phyloP scores from a whole-genome alignment of 208 protist species.

The Leishmania lainsoni region DNA sequence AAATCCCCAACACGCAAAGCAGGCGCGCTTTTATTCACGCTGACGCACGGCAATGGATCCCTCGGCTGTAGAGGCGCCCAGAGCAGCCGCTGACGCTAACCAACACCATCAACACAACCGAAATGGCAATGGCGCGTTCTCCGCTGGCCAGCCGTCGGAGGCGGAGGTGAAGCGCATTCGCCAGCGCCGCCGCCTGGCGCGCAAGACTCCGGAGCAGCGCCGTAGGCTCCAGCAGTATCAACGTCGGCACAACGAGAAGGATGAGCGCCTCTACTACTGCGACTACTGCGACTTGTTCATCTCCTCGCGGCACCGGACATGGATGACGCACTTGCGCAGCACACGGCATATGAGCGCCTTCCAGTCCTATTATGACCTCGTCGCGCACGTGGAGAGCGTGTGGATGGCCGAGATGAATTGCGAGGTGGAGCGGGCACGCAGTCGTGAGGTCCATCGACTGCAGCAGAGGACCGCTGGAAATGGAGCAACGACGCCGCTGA shows the following conservation, averaged over 20 bases:
- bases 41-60: not conserved
- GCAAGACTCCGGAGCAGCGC: slow-evolving; percentile 68
- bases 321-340: slow-evolving; percentile 56
- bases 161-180: slow-evolving; percentile 49
- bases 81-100: not conserved
- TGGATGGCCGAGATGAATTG: slow-evolving; percentile 56
- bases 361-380: slow-evolving; percentile 70
- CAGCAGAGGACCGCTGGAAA: slow-evolving; percentile 40
- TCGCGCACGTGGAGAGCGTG: slow-evolving; percentile 49
- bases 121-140: slow-evolving; percentile 4
- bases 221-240: slow-evolving; percentile 58
- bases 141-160: slow-evolving; percentile 16
- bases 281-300: slow-evolving; percentile 90
- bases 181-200: slow-evolving; percentile 39
- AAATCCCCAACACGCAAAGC: not conserved
- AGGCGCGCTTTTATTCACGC: not conserved
- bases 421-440: slow-evolving; percentile 40
- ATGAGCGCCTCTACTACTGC: slow-evolving; percentile 80
- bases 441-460: slow-evolving; percentile 21
- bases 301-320: slow-evolving; percentile 46
- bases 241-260: slow-evolving; percentile 83
- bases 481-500: slow-evolving; percentile 38
- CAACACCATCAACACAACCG: not conserved
- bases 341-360: slow-evolving; percentile 65
- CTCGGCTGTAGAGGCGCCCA: not conserved